These are phyloP conservation scores for Amorphotheca resinae DNA, from an alignment of 495 filamentous ascomycete genomes.

Conservation along the genomic window DNA sequence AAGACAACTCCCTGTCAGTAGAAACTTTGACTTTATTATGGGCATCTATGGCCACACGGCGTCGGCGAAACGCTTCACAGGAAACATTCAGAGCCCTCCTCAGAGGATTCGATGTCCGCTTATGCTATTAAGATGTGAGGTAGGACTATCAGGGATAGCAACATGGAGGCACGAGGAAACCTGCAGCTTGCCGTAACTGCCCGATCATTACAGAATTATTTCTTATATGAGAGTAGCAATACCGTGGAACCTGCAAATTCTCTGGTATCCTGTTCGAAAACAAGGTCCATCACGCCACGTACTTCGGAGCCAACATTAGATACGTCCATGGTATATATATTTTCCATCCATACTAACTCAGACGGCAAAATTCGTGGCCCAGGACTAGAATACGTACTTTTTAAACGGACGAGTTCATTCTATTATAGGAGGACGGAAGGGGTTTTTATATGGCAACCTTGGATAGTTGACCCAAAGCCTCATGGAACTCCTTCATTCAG, in stretches of 20 bases:
- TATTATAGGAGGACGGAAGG: slow-evolving; percentile 68
- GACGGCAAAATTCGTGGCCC: slow-evolving; percentile 50
- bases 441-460: slow-evolving; percentile 72
- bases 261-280: slow-evolving; percentile 94
- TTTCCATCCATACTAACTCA: slow-evolving; percentile 72
- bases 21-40: slow-evolving; percentile 87
- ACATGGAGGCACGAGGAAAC: slow-evolving; percentile 79
- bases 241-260: slow-evolving; percentile 65
- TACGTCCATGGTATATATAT: slow-evolving; percentile 96
- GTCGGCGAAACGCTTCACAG: slow-evolving; percentile 85
- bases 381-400: slow-evolving; percentile 85
- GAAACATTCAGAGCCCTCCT: slow-evolving; percentile 85
- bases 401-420: slow-evolving; percentile 42
- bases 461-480: slow-evolving; percentile 56
- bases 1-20: slow-evolving; percentile 67
- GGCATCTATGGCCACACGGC: slow-evolving; percentile 93
- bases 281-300: slow-evolving; percentile 90
- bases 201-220: slow-evolving; percentile 64
- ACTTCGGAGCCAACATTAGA: slow-evolving; percentile 71
- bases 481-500: slow-evolving; percentile 64
- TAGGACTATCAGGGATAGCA: slow-evolving; percentile 51
- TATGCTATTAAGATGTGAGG: slow-evolving; percentile 97
- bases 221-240: slow-evolving; percentile 60
- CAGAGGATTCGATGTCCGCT: slow-evolving; percentile 79
- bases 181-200: slow-evolving; percentile 69